Evolutionary conservation across 495 filamentous ascomycete genomes (phyloP).

Genomic region (Elasticomyces elasticus): DNA sequence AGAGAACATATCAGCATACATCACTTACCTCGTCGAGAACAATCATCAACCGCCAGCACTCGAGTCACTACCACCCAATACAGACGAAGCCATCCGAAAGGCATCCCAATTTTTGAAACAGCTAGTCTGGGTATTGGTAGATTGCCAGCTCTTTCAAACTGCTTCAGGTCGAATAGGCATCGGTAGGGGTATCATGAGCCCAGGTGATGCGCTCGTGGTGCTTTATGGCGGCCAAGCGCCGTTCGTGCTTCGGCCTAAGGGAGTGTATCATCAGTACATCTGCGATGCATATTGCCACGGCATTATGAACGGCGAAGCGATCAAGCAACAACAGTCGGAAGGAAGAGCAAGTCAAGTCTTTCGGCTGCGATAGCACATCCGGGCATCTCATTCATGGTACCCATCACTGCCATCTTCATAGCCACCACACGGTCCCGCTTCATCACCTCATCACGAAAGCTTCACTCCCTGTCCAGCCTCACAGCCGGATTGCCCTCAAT

Average conservation of each 20-base stretch:
- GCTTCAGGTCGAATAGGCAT: background rate
- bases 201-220: background rate
- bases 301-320: background rate
- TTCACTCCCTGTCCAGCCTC: slow-evolving; percentile 30
- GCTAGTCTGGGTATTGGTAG: background rate
- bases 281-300: background rate
- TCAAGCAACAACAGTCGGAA: background rate
- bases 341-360: background rate
- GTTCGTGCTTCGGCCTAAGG: background rate
- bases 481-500: slow-evolving; percentile 34
- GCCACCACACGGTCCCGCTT: too few species aligned
- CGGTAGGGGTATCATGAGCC: background rate
- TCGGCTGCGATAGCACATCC: background rate
- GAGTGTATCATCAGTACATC: background rate
- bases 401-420: too few species aligned
- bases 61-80: background rate
- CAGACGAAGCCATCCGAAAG: background rate
- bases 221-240: background rate
- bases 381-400: background rate
- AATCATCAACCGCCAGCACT: background rate
- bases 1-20: background rate
- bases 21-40: background rate
- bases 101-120: background rate
- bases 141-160: background rate
- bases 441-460: too few species aligned